Conservation (phyloP, 2,329 filamentous ascomycete species). For the Phyllosticta citriasiana region DNA sequence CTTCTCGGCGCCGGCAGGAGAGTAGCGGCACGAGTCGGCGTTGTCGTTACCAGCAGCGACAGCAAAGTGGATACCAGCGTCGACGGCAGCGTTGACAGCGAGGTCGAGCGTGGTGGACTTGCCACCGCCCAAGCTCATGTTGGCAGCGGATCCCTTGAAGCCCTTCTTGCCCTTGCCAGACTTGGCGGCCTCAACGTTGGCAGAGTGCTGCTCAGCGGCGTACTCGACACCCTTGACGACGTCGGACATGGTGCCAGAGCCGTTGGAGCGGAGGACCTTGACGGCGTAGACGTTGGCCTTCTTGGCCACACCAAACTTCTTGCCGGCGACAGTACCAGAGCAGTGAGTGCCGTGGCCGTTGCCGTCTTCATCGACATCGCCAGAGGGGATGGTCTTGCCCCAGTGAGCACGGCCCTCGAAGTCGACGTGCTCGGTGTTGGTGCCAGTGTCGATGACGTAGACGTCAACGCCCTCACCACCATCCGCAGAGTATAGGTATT, state of each 20-base stretch:
- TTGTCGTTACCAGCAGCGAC: slow-evolving; percentile 99
- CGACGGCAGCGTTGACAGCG: slow-evolving; percentile 87
- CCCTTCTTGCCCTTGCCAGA: slow-evolving; percentile 78
- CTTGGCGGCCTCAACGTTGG: slow-evolving; percentile 71
- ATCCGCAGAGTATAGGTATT: slow-evolving; percentile 85
- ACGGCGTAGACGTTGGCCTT: slow-evolving; percentile 94
- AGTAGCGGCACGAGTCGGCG: slow-evolving; percentile 98
- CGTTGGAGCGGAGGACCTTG: slow-evolving; percentile 96
- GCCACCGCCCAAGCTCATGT: slow-evolving; percentile 98
- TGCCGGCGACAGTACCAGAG: slow-evolving; percentile 93
- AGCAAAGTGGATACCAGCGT: slow-evolving; percentile 89
- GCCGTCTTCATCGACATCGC: slow-evolving; percentile 81
- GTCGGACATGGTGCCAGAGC: slow-evolving; percentile 96
- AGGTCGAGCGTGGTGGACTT: slow-evolving; percentile 87
- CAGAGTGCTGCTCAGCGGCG: slow-evolving; percentile 69
- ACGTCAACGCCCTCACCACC: slow-evolving; percentile 97
- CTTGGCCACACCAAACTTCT: slow-evolving; percentile 99
- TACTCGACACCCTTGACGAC: slow-evolving; percentile 98
- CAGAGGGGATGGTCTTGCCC: slow-evolving; percentile 89
- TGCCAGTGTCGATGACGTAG: slow-evolving; percentile 97
- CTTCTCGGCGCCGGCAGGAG: slow-evolving; percentile 81
- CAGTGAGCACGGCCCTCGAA: slow-evolving; percentile 92
- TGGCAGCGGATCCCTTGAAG: slow-evolving; percentile 98
- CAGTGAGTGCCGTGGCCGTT: slow-evolving; percentile 99
- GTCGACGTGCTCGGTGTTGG: slow-evolving; percentile 87